These are phyloP conservation scores for Ogataea nitratoaversa DNA, from an alignment of 805 yeast genomes.

Conservation along the genomic window DNA sequence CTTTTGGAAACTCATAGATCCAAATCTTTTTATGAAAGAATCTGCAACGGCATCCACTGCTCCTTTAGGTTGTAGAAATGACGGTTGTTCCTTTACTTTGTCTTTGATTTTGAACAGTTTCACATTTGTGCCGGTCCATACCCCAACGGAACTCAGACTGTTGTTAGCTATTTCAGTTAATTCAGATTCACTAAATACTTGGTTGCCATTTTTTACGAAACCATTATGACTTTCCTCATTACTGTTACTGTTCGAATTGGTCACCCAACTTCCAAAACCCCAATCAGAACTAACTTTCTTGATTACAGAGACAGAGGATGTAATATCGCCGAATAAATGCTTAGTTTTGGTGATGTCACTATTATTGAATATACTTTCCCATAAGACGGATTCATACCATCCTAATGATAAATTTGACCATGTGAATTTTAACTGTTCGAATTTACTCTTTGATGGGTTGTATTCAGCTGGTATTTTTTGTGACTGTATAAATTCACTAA, in stretches of 20 bases:
- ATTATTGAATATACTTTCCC: constrained; percentile 50
- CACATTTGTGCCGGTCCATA: constrained; percentile 46
- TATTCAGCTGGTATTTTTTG: constrained; percentile 33
- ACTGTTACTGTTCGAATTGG: background rate
- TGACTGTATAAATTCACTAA: constrained; percentile 9
- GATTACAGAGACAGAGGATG: constrained; percentile 26
- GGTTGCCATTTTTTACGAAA: background rate
- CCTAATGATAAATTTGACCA: constrained; percentile 68
- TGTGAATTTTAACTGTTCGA: constrained; percentile 46
- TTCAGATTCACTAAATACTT: constrained; percentile 3
- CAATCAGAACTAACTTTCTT: constrained; percentile 33
- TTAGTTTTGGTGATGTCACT: constrained; percentile 33
- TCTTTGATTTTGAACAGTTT: constrained; percentile 36
- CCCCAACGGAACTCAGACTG: constrained; percentile 25
- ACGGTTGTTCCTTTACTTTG: constrained; percentile 10
- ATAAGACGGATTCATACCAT: constrained; percentile 68
- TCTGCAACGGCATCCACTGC: constrained; percentile 48
- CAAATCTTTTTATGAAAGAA: constrained; percentile 43
- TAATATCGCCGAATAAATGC: constrained; percentile 32
- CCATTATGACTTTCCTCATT: background rate
- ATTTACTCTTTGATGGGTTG: constrained; percentile 35
- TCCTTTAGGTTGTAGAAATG: constrained; percentile 35
- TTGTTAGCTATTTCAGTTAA: constrained; percentile 5
- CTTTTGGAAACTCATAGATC: constrained; percentile 35
- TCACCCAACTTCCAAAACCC: constrained; percentile 29